phyloP scores from a whole-genome alignment of 2,329 filamentous ascomycete genomes.

The Dothideomycetidae sp. region DNA sequence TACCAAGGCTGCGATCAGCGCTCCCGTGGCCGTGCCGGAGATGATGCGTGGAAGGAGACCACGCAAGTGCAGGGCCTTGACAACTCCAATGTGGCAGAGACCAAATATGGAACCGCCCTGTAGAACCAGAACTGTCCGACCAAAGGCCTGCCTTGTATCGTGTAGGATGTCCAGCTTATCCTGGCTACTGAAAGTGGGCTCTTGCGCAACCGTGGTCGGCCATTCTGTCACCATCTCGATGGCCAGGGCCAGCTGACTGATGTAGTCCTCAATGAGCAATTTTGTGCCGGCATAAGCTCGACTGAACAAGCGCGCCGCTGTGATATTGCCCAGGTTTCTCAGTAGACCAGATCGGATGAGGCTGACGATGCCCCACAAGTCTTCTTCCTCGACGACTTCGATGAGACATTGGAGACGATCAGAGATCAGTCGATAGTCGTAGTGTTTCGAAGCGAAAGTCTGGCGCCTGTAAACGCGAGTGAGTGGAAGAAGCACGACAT shows the following conservation, averaged over 20 bases:
- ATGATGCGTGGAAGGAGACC: conserved; percentile 80
- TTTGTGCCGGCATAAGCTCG: conserved; percentile 80
- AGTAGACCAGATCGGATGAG: conserved; percentile 62
- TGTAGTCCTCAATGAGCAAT: conserved; percentile 79
- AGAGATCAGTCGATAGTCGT: conserved; percentile 75
- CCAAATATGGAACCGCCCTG: conserved; percentile 89
- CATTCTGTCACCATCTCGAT: conserved; percentile 61
- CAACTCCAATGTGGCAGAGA: conserved; percentile 76
- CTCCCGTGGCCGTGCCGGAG: conserved; percentile 79
- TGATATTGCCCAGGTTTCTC: conserved; percentile 84
- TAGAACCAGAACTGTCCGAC: conserved; percentile 68
- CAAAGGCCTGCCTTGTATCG: conserved; percentile 78
- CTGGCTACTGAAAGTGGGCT: conserved; percentile 47
- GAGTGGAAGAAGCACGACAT: too few species aligned
- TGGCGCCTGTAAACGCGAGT: conserved; percentile 67
- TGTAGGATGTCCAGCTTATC: conserved; percentile 75
- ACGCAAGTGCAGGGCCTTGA: conserved; percentile 70
- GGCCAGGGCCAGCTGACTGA: conserved; percentile 67
- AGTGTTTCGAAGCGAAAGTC: conserved; percentile 64
- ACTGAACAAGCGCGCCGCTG: conserved; percentile 66
- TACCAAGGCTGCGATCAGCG: conserved; percentile 76
- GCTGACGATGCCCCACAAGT: conserved; percentile 62
- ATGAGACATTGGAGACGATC: conserved; percentile 59
- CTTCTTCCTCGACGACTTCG: conserved; percentile 52
- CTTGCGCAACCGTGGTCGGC: conserved; percentile 33